Evolutionary conservation across 2,329 filamentous ascomycete genomes (phyloP).

Genomic region (Bisporella sp.): DNA sequence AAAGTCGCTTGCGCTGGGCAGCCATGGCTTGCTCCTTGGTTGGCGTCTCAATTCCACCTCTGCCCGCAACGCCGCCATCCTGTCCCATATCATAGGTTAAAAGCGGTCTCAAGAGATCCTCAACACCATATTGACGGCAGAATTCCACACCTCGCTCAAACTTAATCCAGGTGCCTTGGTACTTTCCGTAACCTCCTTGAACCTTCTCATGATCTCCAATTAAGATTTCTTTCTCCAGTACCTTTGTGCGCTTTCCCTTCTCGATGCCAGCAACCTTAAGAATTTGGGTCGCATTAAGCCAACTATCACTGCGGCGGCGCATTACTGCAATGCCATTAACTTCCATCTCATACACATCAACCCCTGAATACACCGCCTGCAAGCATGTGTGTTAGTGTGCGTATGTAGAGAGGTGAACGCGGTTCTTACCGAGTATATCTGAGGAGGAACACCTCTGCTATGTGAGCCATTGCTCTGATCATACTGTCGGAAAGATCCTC

Average conservation of each 20-base stretch:
- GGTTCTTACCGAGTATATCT: constrained; percentile 54
- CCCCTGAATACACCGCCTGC: constrained; percentile 85
- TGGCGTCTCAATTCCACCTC: constrained; percentile 80
- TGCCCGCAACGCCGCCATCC: constrained; percentile 64
- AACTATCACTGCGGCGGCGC: constrained; percentile 89
- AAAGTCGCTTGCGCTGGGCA: constrained; percentile 85
- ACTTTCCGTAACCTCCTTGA: constrained; percentile 96
- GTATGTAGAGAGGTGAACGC: neutral
- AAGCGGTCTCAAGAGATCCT: constrained; percentile 67
- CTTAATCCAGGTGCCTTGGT: constrained; percentile 97
- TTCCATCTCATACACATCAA: constrained; percentile 98
- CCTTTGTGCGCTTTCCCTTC: constrained; percentile 96
- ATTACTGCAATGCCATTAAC: constrained; percentile 90
- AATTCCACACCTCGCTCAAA: constrained; percentile 90
- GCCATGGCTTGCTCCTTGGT: constrained; percentile 99
- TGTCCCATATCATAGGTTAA: constrained; percentile 76
- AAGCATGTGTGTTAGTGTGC: constrained; percentile 8
- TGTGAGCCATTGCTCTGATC: constrained; percentile 18
- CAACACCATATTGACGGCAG: constrained; percentile 72
- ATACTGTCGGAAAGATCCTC: constrained; percentile 24
- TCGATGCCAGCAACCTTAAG: constrained; percentile 95
- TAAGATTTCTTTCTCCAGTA: constrained; percentile 94
- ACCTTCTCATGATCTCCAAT: constrained; percentile 97
- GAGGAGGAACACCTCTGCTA: constrained; percentile 31
- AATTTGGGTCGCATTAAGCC: constrained; percentile 97